These are phyloP conservation scores for Cryoendolithus antarcticus DNA, from an alignment of 2,329 filamentous ascomycete species.

Conservation along the genomic window DNA sequence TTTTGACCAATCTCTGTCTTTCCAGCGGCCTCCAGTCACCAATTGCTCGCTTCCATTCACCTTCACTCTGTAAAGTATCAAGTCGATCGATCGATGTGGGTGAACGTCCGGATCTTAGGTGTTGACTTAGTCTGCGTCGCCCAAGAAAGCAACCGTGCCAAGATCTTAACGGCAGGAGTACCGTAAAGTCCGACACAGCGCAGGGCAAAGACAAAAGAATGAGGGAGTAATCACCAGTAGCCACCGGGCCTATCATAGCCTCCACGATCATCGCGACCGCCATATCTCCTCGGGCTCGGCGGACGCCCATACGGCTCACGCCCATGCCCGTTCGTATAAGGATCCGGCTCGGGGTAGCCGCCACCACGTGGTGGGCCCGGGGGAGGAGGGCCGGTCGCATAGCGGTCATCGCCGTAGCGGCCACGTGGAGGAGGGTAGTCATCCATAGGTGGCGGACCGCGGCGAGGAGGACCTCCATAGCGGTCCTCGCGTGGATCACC, in stretches of 20 bases:
- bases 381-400: conserved; percentile 31
- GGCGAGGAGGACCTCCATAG: conserved; percentile 50
- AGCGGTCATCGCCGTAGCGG: conserved; percentile 60
- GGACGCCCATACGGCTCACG: conserved; percentile 39
- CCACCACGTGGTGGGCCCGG: conserved; percentile 28
- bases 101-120: no score
- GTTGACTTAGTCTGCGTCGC: no score
- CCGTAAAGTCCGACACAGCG: no score
- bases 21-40: no score
- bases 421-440: conserved; percentile 55
- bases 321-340: conserved; percentile 46
- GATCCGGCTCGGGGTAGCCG: conserved; percentile 44
- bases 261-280: conserved; percentile 18
- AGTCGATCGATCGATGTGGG: no score
- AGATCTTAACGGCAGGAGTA: no score
- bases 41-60: no score
- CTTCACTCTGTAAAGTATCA: no score
- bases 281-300: conserved; percentile 29
- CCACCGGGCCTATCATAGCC: conserved; percentile 17
- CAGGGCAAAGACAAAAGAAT: conserved; percentile 1
- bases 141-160: no score
- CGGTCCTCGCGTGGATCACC: conserved; percentile 64
- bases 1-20: no score
- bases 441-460: conserved; percentile 57
- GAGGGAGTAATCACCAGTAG: conserved; percentile 9